Evolutionary conservation across 2,329 filamentous ascomycete genomes (phyloP).

Genomic region (Conoideocrella luteorostrata): DNA sequence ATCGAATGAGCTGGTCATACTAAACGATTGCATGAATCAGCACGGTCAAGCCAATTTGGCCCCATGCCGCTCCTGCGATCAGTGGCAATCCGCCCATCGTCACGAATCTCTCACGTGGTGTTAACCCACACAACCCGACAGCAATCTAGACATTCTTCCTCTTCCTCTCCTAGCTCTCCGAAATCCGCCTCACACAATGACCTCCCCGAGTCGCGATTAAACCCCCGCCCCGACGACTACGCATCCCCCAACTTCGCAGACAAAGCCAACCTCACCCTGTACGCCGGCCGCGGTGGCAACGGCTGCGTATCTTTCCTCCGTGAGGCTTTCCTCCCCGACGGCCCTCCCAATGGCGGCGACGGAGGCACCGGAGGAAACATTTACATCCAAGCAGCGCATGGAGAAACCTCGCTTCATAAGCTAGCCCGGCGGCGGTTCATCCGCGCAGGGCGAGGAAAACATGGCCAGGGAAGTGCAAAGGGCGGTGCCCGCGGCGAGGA

Average conservation of each 20-base stretch:
- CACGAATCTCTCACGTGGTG: slow-evolving; percentile 2
- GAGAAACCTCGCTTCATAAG: slow-evolving; percentile 91
- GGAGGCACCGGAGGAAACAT: slow-evolving; percentile 87
- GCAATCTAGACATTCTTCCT: slow-evolving; percentile 5
- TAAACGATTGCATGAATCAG: no score
- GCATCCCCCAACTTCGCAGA: slow-evolving; percentile 78
- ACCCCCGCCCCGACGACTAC: slow-evolving; percentile 81
- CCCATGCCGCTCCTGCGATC: slow-evolving; percentile 9
- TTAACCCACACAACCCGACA: background rate
- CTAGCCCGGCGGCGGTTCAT: slow-evolving; percentile 70
- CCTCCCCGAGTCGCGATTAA: slow-evolving; percentile 54
- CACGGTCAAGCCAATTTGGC: background rate
- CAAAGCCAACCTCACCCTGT: slow-evolving; percentile 69
- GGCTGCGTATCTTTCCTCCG: slow-evolving; percentile 92
- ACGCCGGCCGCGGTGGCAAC: slow-evolving; percentile 77
- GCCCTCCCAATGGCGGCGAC: slow-evolving; percentile 90
- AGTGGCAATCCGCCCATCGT: slow-evolving; percentile 6
- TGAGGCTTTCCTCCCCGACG: slow-evolving; percentile 82
- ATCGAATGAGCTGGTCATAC: no score
- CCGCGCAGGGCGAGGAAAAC: slow-evolving; percentile 68
- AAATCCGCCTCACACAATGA: slow-evolving; percentile 28
- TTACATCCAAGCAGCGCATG: slow-evolving; percentile 87
- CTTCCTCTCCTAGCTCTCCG: slow-evolving; percentile 14
- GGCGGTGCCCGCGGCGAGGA: slow-evolving; percentile 80
- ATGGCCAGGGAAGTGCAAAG: slow-evolving; percentile 67